Conservation (phyloP, 164 flowering plant species). For the Annona cherimola region DNA sequence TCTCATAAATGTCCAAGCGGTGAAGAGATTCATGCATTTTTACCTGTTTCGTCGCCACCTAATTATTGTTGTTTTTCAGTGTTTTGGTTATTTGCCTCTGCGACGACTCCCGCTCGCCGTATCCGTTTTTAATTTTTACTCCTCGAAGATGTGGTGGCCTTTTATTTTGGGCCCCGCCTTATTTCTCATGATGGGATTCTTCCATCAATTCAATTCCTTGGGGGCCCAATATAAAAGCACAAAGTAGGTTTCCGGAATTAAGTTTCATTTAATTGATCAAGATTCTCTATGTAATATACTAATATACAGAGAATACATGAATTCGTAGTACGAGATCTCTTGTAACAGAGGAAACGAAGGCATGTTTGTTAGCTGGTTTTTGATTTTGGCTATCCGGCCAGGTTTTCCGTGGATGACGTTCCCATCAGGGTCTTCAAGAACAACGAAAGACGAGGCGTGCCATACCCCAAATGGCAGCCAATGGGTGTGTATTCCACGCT, state of each 20-base stretch:
- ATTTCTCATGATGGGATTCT: not conserved
- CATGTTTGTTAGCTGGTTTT: no score
- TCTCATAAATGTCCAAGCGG: not conserved
- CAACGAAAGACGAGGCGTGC: conserved; percentile 15
- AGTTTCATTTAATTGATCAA: no score
- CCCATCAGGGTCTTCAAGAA: conserved; percentile 25
- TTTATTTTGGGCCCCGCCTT: not conserved
- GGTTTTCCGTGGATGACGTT: conserved; percentile 20
- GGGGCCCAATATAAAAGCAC: not conserved
- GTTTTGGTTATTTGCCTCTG: no score
- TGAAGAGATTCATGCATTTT: not conserved
- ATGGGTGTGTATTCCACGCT: conserved; percentile 19
- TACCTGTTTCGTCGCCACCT: no score
- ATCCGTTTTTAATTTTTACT: not conserved
- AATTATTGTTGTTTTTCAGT: not conserved
- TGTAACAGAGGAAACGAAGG: no score
- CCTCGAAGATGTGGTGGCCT: not conserved
- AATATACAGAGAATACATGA: no score
- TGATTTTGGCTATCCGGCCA: no score
- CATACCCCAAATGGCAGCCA: conserved; percentile 19
- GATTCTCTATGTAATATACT: no score
- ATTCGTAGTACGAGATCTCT: no score
- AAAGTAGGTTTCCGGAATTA: not conserved
- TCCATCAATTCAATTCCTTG: not conserved
- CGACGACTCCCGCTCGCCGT: no score